Conservation (phyloP, 345 rosid genomes). For the Triadica sebifera region DNA sequence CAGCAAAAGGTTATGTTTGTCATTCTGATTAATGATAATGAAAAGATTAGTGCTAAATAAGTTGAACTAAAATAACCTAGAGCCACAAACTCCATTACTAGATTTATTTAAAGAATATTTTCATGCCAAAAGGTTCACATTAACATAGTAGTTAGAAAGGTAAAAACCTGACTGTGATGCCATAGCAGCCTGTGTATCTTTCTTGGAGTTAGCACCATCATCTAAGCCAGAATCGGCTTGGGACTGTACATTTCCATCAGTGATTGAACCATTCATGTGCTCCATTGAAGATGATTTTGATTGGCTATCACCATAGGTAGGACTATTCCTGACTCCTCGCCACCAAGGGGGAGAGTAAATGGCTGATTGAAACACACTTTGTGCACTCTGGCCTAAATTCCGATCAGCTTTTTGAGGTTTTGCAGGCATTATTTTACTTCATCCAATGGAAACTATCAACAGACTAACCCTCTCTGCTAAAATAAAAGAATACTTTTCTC, state of each 20-base stretch:
- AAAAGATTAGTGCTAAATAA: background rate
- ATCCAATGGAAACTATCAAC: slow-evolving; percentile 15
- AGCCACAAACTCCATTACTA: background rate
- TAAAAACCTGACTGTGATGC: slow-evolving; percentile 18
- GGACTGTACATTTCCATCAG: slow-evolving; percentile 23
- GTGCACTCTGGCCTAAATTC: slow-evolving; percentile 31
- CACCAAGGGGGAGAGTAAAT: slow-evolving; percentile 51
- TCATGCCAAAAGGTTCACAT: background rate
- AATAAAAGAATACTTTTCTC: background rate
- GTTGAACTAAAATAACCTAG: background rate
- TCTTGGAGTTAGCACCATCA: slow-evolving; percentile 23
- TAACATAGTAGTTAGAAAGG: background rate
- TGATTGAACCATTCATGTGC: slow-evolving; percentile 25
- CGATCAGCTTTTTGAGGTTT: slow-evolving; percentile 33
- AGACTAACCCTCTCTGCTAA: slow-evolving; percentile 14
- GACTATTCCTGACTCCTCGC: slow-evolving; percentile 36
- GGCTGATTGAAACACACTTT: slow-evolving; percentile 30
- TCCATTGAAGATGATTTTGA: slow-evolving; percentile 26
- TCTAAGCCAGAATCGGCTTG: slow-evolving; percentile 27
- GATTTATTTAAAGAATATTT: background rate
- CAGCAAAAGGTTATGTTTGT: too few species aligned
- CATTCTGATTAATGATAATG: background rate
- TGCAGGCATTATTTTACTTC: slow-evolving; percentile 44
- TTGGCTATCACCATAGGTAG: slow-evolving; percentile 28
- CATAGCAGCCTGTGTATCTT: slow-evolving; percentile 11